Base-by-base conservation (phyloP, 2,329 filamentous ascomycete genomes). In the Fusarium anthophilum region DNA sequence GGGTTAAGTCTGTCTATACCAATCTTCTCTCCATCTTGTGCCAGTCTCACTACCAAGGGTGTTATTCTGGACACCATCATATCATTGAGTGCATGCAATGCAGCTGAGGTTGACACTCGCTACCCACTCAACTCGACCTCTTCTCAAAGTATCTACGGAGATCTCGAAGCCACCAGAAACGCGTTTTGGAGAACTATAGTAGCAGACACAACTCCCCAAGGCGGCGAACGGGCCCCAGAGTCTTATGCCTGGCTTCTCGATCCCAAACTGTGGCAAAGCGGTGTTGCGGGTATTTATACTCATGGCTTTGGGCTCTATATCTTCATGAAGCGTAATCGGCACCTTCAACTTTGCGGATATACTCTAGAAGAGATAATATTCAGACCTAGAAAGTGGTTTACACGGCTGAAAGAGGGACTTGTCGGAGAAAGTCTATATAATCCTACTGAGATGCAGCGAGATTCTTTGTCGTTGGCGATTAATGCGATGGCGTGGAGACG, bases 401-500 rank as follows among this genome's bases (percentile, higher is more conserved):
- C 45, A 5, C 8, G n/a, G 4, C 6, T 43, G 0, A 58, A 1
- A 58, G n/a, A 13, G 8, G 26, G 28, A 8, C 24, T 13, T 10
- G 7, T 44, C 15, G 38, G 30, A 0, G 30, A 53, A 12, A 61
- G 14, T 4, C 35, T 24, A 2, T 26, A 41, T 41, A 41, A 41
- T 41, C 0, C 41, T 0, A 64, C 37, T 0, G 53, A 70, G 5
- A 5, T 0, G 3, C 68, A 70, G n/a, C 32, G 44, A 0, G 48
- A 70, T 0, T 0, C 43, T 4, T n/a, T 60, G 0, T 70, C 66
- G 0, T 70, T 60, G 54, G 68, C 66, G 3, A 32, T 70, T 0
- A 70, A 70, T 18, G 32, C 59, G 1, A 56, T 71, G 68, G 68
- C 67, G 0, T 71, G 68, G 68, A 39, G 68, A 0, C 6, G 68